Base-by-base conservation (phyloP, 225 moss, liverwort and hornwort genomes). In the Pseudisothecium myosuroides region DNA sequence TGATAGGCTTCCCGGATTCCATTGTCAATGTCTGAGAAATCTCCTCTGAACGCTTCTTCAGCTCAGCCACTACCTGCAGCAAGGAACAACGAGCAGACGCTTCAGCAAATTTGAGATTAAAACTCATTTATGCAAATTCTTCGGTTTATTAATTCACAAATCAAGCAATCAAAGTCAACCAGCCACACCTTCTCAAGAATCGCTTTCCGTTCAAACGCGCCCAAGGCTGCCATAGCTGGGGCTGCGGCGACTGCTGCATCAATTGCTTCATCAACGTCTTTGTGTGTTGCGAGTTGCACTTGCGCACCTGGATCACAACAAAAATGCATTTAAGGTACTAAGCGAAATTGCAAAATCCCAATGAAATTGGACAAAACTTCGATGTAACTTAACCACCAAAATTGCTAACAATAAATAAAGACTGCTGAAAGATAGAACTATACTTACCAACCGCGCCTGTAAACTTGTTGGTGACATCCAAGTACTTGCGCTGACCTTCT, bases 1-100 rank as follows among this genome's bases (percentile, higher is more conserved):
- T 98, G 50, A 98, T 97, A 24, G 97, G 94, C 86, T 98, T 98
- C 78, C 97, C 98, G 18, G 96, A 89, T 90, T 98, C 98, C 96
- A 96, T 90, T 43, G 97, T 97, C 78, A 98, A 90, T 12, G 86
- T 83, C 87, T 93, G 94, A 24, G 98, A 94, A 69, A 98, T 50
- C 89, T 98, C 98, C 90, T 98, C 97, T 6, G 91, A 52, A 60
- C 98, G 94, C 47, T 69, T 88, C 85, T 87, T 91, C 58, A 98
- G 90, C 88, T 95, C 96, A 59, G 41, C 87, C 27, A 95, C 97
- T 71, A 94, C 93, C 98, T 98, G 92, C 85, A 79, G 32, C 36
- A 66, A 50, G 76, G 10, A 72, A 90, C 36, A 61, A 55, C 50
- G 61, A 78, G 52, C 41, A 76, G 65, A 68, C 23, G 39, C 24